These are phyloP conservation scores for Fraxinus sp. DNA, from an alignment of 305 asterid genomes.

Conservation along the genomic window DNA sequence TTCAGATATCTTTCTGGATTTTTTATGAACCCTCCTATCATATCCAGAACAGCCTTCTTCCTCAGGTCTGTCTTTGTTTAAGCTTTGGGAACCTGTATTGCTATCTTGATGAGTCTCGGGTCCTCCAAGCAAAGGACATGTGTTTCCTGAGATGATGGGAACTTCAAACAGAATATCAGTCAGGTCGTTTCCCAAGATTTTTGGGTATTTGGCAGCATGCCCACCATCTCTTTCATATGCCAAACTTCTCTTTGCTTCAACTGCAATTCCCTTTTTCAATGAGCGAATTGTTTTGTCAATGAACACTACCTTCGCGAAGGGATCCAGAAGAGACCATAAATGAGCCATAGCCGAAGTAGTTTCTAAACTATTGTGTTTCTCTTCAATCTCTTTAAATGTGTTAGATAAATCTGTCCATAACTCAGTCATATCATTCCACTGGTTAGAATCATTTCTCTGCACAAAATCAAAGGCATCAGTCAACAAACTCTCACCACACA, in stretches of 20 bases:
- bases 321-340: constrained; percentile 90
- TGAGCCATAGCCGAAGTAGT: constrained; percentile 63
- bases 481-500: constrained; percentile 74
- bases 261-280: constrained; percentile 73
- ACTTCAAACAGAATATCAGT: constrained; percentile 55
- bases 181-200: constrained; percentile 45
- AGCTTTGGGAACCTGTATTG: constrained; percentile 43
- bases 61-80: constrained; percentile 38
- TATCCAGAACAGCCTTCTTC: constrained; percentile 35
- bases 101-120: constrained; percentile 45
- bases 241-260: constrained; percentile 65
- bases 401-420: constrained; percentile 68
- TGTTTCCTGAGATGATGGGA: constrained; percentile 56
- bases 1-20: constrained; percentile 67
- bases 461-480: constrained; percentile 40
- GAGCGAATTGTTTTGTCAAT: constrained; percentile 71
- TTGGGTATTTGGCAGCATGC: constrained; percentile 44
- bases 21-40: constrained; percentile 48
- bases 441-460: constrained; percentile 46
- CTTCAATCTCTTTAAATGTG: constrained; percentile 61
- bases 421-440: constrained; percentile 72
- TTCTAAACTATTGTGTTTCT: constrained; percentile 47
- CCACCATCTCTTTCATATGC: constrained; percentile 47
- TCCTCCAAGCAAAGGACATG: constrained; percentile 38
- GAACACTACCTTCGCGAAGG: constrained; percentile 85